Base-by-base conservation (phyloP, 139 green algal species). In the Volvox africanus region DNA sequence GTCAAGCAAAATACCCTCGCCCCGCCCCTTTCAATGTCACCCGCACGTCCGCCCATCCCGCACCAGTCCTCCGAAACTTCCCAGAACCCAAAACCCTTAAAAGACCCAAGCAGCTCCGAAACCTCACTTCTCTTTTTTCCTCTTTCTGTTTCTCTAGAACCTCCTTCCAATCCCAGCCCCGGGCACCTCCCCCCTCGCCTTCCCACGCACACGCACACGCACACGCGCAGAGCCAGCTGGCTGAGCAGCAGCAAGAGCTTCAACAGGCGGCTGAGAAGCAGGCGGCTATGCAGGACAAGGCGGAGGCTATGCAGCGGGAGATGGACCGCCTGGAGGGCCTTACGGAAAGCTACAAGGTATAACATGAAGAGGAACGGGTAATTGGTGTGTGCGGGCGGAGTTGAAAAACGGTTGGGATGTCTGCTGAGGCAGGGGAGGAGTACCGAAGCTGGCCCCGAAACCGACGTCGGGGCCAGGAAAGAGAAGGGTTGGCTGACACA, bases 301-400 rank as follows among this genome's bases (percentile, higher is more conserved):
- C 85, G 28, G 69, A 82, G 28, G 17, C 28, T n/a, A 82, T 89
- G 85, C 61, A 55, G 37, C 19, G 20, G 17, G 85, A 89, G 85
- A 89, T 89, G 69, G 37, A 33, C 32, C 85, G 85, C 9, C 69
- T 89, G 62, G 26, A 82, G 85, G 37, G 32, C 21, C 44, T 89
- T 35, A 67, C 85, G n/a, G 85, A 82, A 44, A 37, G 69, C 18
- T 89, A 89, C 85, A 82, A 82, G 85, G 85, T 82, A 50, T n/a
- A n/a, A n/a, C n/a, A n/a, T n/a, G n/a, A n/a, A n/a, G n/a, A n/a
- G n/a, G n/a, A n/a, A n/a, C n/a, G n/a, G n/a, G n/a, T n/a, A n/a
- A n/a, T n/a, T n/a, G n/a, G n/a, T n/a, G n/a, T n/a, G n/a, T n/a
- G n/a, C n/a, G n/a, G n/a, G n/a, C n/a, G n/a, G n/a, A n/a, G n/a